Base-by-base conservation (phyloP, 805 yeast genomes). In the Cyberlindnera americana region DNA sequence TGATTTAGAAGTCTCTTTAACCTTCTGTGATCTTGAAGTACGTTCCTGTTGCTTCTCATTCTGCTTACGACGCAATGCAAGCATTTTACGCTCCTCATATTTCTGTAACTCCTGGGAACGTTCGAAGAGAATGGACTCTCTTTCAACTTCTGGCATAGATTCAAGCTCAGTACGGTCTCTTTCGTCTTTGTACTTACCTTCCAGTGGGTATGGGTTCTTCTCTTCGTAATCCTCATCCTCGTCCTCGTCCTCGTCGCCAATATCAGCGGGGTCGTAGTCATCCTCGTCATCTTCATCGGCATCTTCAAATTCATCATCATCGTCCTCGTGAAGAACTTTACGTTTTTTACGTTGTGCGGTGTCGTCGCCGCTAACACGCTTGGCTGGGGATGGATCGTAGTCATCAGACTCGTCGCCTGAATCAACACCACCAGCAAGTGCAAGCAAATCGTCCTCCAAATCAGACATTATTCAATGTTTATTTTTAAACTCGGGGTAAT, bases 381-480 rank as follows among this genome's bases (percentile, higher is more conserved):
- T 61, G 11, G 54, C 49, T 22, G 58, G 50, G 22, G 60, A 54
- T 31, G 69, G 66, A 33, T 65, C 70, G 40, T 63, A 60, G 25
- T 59, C 69, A 35, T 50, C 55, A 18, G 55, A 45, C 14, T 41
- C 53, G 14, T 55, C 47, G 16, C 57, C 67, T 24, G 63, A 59
- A 13, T 69, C 78, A 27, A 64, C 60, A 45, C 95, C 60, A 45
- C 95, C 98, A 37, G 99, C 99, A 54, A 93, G 76, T 16, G 96
- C 98, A 59, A 91, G 76, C 67, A 93, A 75, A 75, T 93, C 99
- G 61, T 91, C 98, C 60, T 90, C 97, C 57, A 88, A 77, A 59
- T 79, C 95, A 45, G 56, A 49, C 60, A 56, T 54, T 16, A 6
- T 5, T 19, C 4, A n/a, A 13, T 17, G 21, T 3, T 18, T 22